phyloP scores from a whole-genome alignment of 768 basidiomycete species.

The Baorangia bicolor region DNA sequence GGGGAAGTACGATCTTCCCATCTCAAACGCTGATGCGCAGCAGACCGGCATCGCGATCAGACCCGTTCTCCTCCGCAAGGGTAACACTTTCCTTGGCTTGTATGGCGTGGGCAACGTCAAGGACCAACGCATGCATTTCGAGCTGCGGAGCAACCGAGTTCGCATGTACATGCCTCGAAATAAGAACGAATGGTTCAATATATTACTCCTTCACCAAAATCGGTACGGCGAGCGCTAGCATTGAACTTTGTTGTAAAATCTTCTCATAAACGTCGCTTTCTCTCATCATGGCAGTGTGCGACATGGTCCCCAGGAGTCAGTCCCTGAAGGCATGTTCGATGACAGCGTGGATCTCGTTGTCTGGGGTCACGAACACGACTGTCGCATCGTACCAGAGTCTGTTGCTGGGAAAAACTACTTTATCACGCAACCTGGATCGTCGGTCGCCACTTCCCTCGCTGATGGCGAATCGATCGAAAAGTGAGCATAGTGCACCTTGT shows the following conservation, averaged over 20 bases:
- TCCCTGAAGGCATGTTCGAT: conserved; percentile 97
- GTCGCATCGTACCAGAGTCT: conserved; percentile 84
- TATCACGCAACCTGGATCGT: conserved; percentile 93
- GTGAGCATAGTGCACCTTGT: conserved; percentile 39
- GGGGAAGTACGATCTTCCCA: conserved; percentile 89
- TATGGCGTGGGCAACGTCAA: conserved; percentile 98
- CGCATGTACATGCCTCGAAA: conserved; percentile 95
- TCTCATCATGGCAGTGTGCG: conserved; percentile 60
- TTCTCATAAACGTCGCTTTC: conserved; percentile 12
- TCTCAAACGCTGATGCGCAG: conserved; percentile 61
- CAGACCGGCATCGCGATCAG: conserved; percentile 79
- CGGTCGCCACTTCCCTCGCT: conserved; percentile 90
- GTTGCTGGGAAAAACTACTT: conserved; percentile 91
- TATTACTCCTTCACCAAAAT: conserved; percentile 93
- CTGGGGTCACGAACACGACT: conserved; percentile 99
- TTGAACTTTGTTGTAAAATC: neutral
- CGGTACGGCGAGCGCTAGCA: conserved; percentile 47
- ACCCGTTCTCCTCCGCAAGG: conserved; percentile 90
- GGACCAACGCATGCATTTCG: conserved; percentile 95
- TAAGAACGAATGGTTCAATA: conserved; percentile 93
- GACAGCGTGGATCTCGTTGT: conserved; percentile 90
- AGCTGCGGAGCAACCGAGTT: conserved; percentile 89
- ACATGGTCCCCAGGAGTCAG: conserved; percentile 91
- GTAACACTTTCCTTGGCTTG: conserved; percentile 80
- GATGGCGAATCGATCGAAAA: conserved; percentile 93